Conservation (phyloP, 768 basidiomycete species). For the Psilocybe cubensis region DNA sequence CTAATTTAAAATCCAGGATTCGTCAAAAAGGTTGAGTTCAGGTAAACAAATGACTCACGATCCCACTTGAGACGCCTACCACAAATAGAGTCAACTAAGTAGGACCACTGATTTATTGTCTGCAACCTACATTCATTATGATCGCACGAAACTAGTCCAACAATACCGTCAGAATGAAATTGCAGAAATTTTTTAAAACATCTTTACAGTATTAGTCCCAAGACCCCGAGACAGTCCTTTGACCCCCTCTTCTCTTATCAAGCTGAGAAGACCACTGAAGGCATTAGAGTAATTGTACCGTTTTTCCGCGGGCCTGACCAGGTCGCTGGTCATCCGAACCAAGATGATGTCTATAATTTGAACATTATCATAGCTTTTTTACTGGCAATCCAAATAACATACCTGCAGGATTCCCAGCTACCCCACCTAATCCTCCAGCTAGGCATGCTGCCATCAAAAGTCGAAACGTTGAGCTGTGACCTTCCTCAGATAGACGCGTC, state of each 20-base stretch:
- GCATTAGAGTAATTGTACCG: constrained; percentile 82
- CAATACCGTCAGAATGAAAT: constrained; percentile 14
- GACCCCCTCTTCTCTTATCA: constrained; percentile 72
- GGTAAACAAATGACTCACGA: constrained; percentile 56
- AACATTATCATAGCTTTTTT: background rate
- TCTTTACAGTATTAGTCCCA: constrained; percentile 72
- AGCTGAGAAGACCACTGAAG: constrained; percentile 66
- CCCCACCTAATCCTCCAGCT: constrained; percentile 81
- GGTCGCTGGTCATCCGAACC: constrained; percentile 90
- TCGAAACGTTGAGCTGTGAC: constrained; percentile 54
- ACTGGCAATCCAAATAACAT: constrained; percentile 19
- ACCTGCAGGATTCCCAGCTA: constrained; percentile 87
- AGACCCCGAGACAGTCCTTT: constrained; percentile 74
- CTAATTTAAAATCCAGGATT: constrained; percentile 35
- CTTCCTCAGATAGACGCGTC: constrained; percentile 49
- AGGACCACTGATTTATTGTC: constrained; percentile 12
- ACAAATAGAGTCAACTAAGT: background rate
- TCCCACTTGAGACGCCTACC: constrained; percentile 80
- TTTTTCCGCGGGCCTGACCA: constrained; percentile 70
- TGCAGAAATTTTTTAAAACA: background rate
- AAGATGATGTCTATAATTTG: constrained; percentile 63
- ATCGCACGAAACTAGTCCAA: constrained; percentile 49
- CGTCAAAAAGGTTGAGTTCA: background rate
- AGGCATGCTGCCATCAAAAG: constrained; percentile 68
- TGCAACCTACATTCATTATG: constrained; percentile 70